Evolutionary conservation across 2,329 filamentous ascomycete species (phyloP).

Genomic region (Incumbomyces delicatus): DNA sequence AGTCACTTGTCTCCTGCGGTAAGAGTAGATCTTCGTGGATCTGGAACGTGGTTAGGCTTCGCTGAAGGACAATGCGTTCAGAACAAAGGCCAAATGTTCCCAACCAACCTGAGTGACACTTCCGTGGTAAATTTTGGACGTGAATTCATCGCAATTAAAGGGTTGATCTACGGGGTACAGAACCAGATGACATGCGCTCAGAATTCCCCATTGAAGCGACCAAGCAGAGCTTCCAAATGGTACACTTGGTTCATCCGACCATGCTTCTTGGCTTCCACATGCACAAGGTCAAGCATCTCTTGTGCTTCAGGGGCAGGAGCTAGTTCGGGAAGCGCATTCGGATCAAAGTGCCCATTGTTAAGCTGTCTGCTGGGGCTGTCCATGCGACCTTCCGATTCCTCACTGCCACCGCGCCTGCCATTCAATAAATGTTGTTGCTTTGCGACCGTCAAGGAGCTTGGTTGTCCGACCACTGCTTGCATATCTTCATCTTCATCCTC

Average conservation of each 20-base stretch:
- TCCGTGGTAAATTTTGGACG: too few relatives aligned
- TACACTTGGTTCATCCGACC: slow-evolving; percentile 19
- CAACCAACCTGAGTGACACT: too few relatives aligned
- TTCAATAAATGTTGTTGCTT: slow-evolving; percentile 20
- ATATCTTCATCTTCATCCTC: slow-evolving; percentile 21
- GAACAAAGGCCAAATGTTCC: too few relatives aligned
- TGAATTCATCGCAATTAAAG: too few relatives aligned
- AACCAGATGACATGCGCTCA: neutral
- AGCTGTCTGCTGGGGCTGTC: slow-evolving; percentile 22
- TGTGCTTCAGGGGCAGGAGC: slow-evolving; percentile 20
- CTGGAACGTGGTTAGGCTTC: too few relatives aligned
- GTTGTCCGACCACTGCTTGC: slow-evolving; percentile 25
- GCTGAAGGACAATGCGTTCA: too few relatives aligned
- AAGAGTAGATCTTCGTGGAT: too few relatives aligned
- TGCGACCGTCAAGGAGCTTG: slow-evolving; percentile 24
- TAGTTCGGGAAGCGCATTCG: slow-evolving; percentile 17
- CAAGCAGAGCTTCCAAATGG: slow-evolving; percentile 19
- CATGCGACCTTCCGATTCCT: slow-evolving; percentile 16
- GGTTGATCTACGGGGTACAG: too few relatives aligned
- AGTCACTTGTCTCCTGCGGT: too few relatives aligned
- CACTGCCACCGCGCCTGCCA: slow-evolving; percentile 10
- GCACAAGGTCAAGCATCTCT: slow-evolving; percentile 20
- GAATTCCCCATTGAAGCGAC: slow-evolving; percentile 8
- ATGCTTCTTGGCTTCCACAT: slow-evolving; percentile 18
- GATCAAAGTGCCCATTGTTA: slow-evolving; percentile 16